phyloP scores from a whole-genome alignment of 139 green algal genomes.

The Microglena sp. region DNA sequence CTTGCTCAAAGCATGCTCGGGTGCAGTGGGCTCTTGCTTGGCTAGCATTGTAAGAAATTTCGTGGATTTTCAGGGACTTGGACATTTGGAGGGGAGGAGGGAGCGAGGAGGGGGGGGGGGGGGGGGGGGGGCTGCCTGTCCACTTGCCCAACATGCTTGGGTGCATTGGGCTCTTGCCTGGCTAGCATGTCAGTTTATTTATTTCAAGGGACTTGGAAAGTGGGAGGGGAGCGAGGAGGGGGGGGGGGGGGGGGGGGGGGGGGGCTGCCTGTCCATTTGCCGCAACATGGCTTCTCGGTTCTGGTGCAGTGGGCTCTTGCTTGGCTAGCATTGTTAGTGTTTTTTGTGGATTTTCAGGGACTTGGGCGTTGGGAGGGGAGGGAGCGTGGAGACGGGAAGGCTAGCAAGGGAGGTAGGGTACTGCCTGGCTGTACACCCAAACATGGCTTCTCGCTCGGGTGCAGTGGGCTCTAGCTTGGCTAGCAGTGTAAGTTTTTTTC shows the following conservation, averaged over 20 bases:
- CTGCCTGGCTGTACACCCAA: conserved; percentile 33
- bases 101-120: no score
- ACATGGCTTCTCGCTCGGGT: conserved; percentile 43
- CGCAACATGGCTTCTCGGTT: conserved; percentile 38
- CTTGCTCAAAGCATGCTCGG: conserved; percentile 39
- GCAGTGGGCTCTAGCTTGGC: conserved; percentile 64
- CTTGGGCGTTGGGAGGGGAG: no score
- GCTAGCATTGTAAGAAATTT: conserved; percentile 30
- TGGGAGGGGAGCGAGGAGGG: no score
- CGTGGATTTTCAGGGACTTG: conserved; percentile 12
- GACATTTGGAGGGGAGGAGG: no score
- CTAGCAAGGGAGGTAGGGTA: no score
- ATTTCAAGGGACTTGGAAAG: no score
- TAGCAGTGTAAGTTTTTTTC: conserved; percentile 23
- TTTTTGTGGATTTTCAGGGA: conserved; percentile 7
- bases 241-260: no score
- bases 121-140: conserved; percentile 41
- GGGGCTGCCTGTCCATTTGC: conserved; percentile 30
- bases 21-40: conserved; percentile 63
- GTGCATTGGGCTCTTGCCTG: conserved; percentile 63
- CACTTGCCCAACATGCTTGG: conserved; percentile 39
- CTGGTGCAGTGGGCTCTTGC: conserved; percentile 59
- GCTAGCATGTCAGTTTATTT: conserved; percentile 33
- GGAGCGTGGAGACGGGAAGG: no score
- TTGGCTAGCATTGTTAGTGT: conserved; percentile 43